phyloP scores from a whole-genome alignment of 2,329 filamentous ascomycete species.

The Scleromitrula shiraiana region DNA sequence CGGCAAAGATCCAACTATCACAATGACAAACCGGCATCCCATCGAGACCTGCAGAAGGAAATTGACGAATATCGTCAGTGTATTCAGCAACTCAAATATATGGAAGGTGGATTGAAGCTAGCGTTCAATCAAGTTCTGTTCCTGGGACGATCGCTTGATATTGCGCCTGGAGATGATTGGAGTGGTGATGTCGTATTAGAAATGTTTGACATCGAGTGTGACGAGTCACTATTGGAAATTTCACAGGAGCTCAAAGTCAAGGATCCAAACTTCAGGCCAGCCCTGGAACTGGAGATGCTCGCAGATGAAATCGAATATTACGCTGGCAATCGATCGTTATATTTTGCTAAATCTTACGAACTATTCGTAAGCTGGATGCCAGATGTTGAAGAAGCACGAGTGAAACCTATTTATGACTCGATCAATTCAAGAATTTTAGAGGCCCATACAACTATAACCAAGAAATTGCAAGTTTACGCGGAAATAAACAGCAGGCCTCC shows the following conservation, averaged over 20 bases:
- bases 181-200: not conserved
- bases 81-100: not conserved
- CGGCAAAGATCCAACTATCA: no score
- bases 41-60: no score
- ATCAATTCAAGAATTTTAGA: not conserved
- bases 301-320: not conserved
- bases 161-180: no score
- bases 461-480: not conserved
- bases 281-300: not conserved
- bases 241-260: not conserved
- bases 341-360: not conserved
- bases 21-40: no score
- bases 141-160: not conserved
- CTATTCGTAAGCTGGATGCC: conserved; percentile 1
- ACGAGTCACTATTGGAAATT: not conserved
- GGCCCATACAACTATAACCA: not conserved
- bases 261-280: not conserved
- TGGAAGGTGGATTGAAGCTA: not conserved
- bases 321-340: not conserved
- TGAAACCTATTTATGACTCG: not conserved
- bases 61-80: not conserved
- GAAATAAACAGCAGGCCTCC: not conserved
- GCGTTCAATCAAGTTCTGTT: not conserved
- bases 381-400: not conserved
- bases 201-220: not conserved